A percentile compares a stretch with the other conserved stretches of the same genome.
Conservation (phyloP, 306 rosid genomes). For the Cucurbita pepo region DNA sequence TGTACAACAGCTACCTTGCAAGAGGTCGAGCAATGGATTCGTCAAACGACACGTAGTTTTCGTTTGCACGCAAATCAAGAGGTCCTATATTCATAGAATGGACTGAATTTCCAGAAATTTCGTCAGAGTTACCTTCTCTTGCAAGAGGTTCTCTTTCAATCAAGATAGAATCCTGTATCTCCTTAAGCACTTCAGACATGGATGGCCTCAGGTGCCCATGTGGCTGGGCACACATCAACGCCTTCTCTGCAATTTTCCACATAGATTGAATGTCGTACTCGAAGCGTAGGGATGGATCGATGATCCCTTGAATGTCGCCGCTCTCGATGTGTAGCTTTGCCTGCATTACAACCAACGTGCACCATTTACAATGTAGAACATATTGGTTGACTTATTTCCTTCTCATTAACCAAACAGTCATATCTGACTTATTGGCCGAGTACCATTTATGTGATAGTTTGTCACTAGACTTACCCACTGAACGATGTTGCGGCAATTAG, state of each 20-base stretch:
- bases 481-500: slow-evolving; percentile 81
- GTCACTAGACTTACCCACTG: slow-evolving; percentile 73
- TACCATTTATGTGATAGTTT: not conserved
- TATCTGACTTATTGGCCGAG: not conserved
- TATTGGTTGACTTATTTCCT: not conserved
- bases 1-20: slow-evolving; percentile 34
- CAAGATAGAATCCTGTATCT: slow-evolving; percentile 79
- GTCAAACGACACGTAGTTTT: slow-evolving; percentile 55
- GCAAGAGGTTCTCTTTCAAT: slow-evolving; percentile 52
- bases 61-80: slow-evolving; percentile 47
- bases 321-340: slow-evolving; percentile 82
- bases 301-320: slow-evolving; percentile 89
- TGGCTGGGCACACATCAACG: slow-evolving; percentile 88
- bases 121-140: slow-evolving; percentile 62
- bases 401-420: not conserved
- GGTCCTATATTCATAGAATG: slow-evolving; percentile 60
- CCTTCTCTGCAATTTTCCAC: slow-evolving; percentile 99
- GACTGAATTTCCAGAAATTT: slow-evolving; percentile 38
- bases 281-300: slow-evolving; percentile 45
- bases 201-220: slow-evolving; percentile 84
- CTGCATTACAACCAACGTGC: slow-evolving; percentile 22
- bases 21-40: slow-evolving; percentile 63
- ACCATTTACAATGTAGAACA: not conserved
- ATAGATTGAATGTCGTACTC: slow-evolving; percentile 82
- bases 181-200: slow-evolving; percentile 88